A percentile compares a stretch with the other conserved stretches of the same genome.
phyloP scores from a whole-genome alignment of 306 rosid genomes.

The Cucurbita argyrosperma region DNA sequence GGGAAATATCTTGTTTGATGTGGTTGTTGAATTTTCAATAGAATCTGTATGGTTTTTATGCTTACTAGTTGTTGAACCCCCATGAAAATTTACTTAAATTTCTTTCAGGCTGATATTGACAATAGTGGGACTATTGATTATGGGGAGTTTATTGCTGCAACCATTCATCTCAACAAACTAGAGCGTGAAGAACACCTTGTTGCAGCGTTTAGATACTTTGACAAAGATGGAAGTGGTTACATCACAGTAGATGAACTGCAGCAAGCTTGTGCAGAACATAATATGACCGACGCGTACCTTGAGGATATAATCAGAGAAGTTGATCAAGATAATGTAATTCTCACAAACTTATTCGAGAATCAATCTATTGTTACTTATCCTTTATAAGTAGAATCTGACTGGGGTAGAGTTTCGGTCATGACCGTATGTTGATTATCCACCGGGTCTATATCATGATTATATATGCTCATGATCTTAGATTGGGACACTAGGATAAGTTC shows the following conservation, averaged over 20 bases:
- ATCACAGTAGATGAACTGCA: constrained; percentile 73
- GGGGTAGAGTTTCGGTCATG: background rate
- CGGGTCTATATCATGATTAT: background rate
- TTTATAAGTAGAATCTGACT: background rate
- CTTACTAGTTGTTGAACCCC: background rate
- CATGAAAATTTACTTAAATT: constrained; percentile 14
- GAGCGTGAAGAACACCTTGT: constrained; percentile 70
- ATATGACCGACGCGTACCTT: constrained; percentile 50
- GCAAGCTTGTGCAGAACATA: constrained; percentile 64
- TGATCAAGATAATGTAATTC: constrained; percentile 64
- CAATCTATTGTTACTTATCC: background rate
- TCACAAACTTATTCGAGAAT: constrained; percentile 2
- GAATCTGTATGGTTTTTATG: background rate
- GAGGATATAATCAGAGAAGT: constrained; percentile 65
- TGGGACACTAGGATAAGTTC: background rate
- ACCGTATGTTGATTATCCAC: background rate
- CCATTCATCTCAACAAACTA: constrained; percentile 68
- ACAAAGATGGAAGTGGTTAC: constrained; percentile 69
- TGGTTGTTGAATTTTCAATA: background rate
- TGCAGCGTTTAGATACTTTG: constrained; percentile 64
- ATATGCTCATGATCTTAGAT: too few species aligned
- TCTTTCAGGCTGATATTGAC: constrained; percentile 64
- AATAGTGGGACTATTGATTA: constrained; percentile 69
- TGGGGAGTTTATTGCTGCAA: constrained; percentile 69
- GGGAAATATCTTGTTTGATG: background rate